These are phyloP conservation scores for Lasiodiplodia gonubiensis DNA, from an alignment of 2,329 filamentous ascomycete species.

Conservation along the genomic window DNA sequence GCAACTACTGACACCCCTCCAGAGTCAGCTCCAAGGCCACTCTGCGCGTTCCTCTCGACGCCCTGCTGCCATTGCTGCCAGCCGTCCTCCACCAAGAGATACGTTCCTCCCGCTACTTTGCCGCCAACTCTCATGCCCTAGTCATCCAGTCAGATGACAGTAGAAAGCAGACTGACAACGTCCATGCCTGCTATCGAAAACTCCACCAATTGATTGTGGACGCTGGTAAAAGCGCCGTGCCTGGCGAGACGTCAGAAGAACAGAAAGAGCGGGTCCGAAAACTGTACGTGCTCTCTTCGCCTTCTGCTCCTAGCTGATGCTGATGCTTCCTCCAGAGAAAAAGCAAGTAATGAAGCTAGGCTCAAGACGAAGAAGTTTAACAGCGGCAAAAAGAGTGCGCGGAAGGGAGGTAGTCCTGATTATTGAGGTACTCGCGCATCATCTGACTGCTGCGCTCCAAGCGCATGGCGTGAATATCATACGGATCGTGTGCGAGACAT, in stretches of 20 bases:
- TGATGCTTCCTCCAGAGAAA: constrained; percentile 52
- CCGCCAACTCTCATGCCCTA: constrained; percentile 58
- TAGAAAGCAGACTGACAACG: constrained; percentile 66
- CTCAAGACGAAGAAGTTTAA: constrained; percentile 65
- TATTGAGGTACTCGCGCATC: background rate
- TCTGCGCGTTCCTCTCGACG: constrained; percentile 60
- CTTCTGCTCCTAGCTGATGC: constrained; percentile 30
- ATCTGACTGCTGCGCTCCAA: background rate
- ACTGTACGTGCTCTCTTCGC: constrained; percentile 49
- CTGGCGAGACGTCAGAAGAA: constrained; percentile 64
- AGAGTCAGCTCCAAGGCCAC: constrained; percentile 72
- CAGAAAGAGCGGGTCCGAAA: constrained; percentile 61
- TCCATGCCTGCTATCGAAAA: constrained; percentile 64
- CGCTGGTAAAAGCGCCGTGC: constrained; percentile 58
- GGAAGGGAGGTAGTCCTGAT: constrained; percentile 46
- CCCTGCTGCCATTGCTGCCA: constrained; percentile 61
- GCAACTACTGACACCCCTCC: constrained; percentile 29
- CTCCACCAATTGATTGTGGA: constrained; percentile 61
- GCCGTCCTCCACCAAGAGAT: constrained; percentile 59
- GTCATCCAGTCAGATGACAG: constrained; percentile 69
- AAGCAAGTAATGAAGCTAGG: constrained; percentile 62
- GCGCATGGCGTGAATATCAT: background rate
- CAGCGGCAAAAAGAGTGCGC: constrained; percentile 65
- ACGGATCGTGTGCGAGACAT: background rate
- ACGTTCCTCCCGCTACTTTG: constrained; percentile 60